A percentile compares a stretch with the other conserved stretches of the same genome.
phyloP scores from a whole-genome alignment of 176 grass and related monocot species.

The Phyllostachys edulis region DNA sequence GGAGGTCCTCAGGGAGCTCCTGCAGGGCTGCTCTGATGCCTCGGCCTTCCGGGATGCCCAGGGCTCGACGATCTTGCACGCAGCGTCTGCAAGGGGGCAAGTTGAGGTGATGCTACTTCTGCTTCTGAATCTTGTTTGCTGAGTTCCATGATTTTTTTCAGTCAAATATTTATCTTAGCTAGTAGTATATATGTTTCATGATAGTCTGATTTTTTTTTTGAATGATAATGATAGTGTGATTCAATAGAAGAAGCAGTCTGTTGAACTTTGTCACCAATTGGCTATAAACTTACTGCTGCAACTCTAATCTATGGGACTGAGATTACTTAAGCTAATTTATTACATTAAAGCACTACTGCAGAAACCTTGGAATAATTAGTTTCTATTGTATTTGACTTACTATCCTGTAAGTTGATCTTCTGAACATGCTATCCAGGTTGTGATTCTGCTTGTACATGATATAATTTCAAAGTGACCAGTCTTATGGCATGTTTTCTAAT shows the following conservation, averaged over 20 bases:
- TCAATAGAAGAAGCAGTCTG: background rate
- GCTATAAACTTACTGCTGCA: background rate
- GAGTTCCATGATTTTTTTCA: background rate
- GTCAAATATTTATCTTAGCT: background rate
- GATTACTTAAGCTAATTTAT: background rate
- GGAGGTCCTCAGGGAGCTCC: constrained; percentile 70
- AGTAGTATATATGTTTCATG: background rate
- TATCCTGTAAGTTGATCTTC: constrained; percentile 13
- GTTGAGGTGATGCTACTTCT: constrained; percentile 50
- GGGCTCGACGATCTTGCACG: constrained; percentile 76
- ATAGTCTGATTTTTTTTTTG: background rate
- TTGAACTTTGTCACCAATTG: background rate
- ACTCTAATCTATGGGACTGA: background rate
- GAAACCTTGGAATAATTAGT: background rate
- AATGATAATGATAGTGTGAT: background rate
- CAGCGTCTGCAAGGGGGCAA: constrained; percentile 66
- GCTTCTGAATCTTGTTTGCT: background rate
- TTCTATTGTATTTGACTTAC: background rate
- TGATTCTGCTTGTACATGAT: background rate
- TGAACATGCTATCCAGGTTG: constrained; percentile 32
- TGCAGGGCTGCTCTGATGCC: constrained; percentile 52
- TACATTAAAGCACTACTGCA: background rate
- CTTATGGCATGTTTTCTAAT: background rate
- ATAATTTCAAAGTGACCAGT: background rate
- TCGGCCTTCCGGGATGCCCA: constrained; percentile 59